Conservation (phyloP, 768 basidiomycete species). For the Amanita pseudoporphyria region DNA sequence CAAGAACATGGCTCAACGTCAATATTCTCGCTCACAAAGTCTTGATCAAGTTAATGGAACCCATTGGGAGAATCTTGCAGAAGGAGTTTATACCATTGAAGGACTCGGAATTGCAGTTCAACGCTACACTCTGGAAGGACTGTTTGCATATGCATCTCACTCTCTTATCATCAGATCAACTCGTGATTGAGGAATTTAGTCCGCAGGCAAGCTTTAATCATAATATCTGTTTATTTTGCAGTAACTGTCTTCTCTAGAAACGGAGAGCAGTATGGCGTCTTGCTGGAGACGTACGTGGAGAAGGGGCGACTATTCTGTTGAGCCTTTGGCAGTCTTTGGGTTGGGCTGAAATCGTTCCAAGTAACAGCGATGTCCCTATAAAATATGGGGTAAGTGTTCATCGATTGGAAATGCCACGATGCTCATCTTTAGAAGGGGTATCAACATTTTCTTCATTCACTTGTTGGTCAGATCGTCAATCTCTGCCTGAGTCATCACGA, state of each 20-base stretch:
- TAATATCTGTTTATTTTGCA: conserved; percentile 1
- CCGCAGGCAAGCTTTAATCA: conserved; percentile 57
- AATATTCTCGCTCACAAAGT: conserved; percentile 84
- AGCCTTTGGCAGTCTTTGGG: conserved; percentile 83
- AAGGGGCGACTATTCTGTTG: conserved; percentile 73
- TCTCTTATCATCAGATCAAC: conserved; percentile 80
- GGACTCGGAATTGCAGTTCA: conserved; percentile 56
- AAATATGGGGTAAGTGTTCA: conserved; percentile 55
- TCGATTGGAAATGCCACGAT: conserved; percentile 2
- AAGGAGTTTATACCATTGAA: conserved; percentile 71
- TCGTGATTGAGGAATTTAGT: conserved; percentile 91
- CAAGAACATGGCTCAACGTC: conserved; percentile 84
- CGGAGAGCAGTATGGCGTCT: conserved; percentile 92
- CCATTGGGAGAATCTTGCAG: conserved; percentile 68
- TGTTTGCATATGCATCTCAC: conserved; percentile 76
- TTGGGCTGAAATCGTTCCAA: conserved; percentile 54
- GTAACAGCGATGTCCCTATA: conserved; percentile 41
- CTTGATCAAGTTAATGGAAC: conserved; percentile 81
- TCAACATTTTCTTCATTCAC: conserved; percentile 70
- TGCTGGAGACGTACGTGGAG: conserved; percentile 91
- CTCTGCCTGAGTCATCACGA: conserved; percentile 95
- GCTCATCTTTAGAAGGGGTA: conserved; percentile 48
- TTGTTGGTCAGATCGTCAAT: conserved; percentile 86
- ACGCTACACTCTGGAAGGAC: conserved; percentile 71
- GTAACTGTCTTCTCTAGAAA: conserved; percentile 43